Evolutionary conservation across 2,329 filamentous ascomycete genomes (phyloP), one percentile per base, ranked within the genome.

Genomic region (Myriosclerotinia scirpicola): DNA sequence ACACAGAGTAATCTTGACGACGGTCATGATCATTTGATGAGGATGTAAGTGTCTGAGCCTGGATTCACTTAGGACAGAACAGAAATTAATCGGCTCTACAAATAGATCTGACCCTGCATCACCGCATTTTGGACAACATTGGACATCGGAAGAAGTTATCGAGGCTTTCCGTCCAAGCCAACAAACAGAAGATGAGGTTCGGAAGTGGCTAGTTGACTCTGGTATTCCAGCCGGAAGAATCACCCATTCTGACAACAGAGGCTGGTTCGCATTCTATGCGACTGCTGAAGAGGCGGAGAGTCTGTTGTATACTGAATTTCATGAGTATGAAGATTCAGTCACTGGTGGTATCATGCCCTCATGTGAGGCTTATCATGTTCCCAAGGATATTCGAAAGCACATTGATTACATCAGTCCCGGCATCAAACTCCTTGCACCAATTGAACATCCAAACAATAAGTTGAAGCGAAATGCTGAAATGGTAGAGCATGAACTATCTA

Each of bases 371-470:
- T 78, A 71, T 74, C 78, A 79, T 66, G 71, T 86, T 5, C 84
- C 84, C 0, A 77, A 79, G 44, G 69, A 80, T 54, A 69, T 86
- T 17, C 77, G 78, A 52, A 67, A 77, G 9, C 82, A 86, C 67
- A 78, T 87, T 62, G 84, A 86, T 71, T 82, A 81, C 71, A 78
- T 83, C 34, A 82, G 78, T 8, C 81, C 81, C 0, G 80, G 80
- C 22, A 75, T 81, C 63, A 80, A 80, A 67, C 74, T 81, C 8
- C 67, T 73, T 22, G 68, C 71, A 1, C 70, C 71, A 73, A 85
- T 84, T 71, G 81, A 71, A 65, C 61, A 69, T 66, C 64, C 70
- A 63, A 59, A 60, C 55, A 66, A 69, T 44, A n/a, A 58, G 53
- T 42, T 67, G n/a, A 58, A 67, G 58, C 40, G 69, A 61, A 60